phyloP scores from a whole-genome alignment of 2,329 filamentous ascomycete genomes.

The Cryphonectria nitschkei region DNA sequence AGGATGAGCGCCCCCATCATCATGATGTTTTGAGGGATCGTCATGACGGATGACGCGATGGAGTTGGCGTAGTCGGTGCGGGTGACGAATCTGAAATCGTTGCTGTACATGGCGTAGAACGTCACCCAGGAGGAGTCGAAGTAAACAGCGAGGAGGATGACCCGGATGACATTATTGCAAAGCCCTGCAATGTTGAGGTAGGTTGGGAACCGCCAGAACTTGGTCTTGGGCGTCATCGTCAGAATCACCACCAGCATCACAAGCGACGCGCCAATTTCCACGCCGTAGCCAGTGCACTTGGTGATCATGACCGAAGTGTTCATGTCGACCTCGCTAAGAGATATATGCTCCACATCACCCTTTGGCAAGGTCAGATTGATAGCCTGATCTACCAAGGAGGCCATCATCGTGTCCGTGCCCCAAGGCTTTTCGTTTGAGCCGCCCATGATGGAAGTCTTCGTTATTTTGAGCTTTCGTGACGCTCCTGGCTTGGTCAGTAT shows the following conservation, averaged over 20 bases:
- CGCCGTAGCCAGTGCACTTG: slow-evolving; percentile 65
- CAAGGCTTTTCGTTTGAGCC: background rate
- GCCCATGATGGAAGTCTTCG: background rate
- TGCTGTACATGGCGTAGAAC: slow-evolving; percentile 62
- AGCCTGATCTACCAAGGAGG: slow-evolving; percentile 8
- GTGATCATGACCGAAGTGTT: slow-evolving; percentile 40
- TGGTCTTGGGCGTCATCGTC: slow-evolving; percentile 66
- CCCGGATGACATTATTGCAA: slow-evolving; percentile 62
- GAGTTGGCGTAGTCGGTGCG: slow-evolving; percentile 41
- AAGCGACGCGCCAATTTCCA: slow-evolving; percentile 70
- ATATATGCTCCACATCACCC: slow-evolving; percentile 8
- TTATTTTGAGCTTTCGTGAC: background rate
- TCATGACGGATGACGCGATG: slow-evolving; percentile 46
- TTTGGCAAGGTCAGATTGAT: slow-evolving; percentile 18
- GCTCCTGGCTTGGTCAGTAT: background rate
- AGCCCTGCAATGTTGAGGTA: slow-evolving; percentile 67
- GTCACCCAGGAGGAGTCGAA: slow-evolving; percentile 64
- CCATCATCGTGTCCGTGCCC: background rate
- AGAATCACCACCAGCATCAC: slow-evolving; percentile 69
- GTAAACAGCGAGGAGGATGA: slow-evolving; percentile 59
- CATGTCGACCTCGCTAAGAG: slow-evolving; percentile 35
- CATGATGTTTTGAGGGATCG: slow-evolving; percentile 48
- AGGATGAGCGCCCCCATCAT: slow-evolving; percentile 53
- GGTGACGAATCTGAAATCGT: slow-evolving; percentile 57
- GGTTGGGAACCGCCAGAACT: slow-evolving; percentile 67